Percentiles rank a stretch among this genome's conserved stretches.
phyloP scores from a whole-genome alignment of 2,329 filamentous ascomycete species.

The Pyrenochaeta sp. region DNA sequence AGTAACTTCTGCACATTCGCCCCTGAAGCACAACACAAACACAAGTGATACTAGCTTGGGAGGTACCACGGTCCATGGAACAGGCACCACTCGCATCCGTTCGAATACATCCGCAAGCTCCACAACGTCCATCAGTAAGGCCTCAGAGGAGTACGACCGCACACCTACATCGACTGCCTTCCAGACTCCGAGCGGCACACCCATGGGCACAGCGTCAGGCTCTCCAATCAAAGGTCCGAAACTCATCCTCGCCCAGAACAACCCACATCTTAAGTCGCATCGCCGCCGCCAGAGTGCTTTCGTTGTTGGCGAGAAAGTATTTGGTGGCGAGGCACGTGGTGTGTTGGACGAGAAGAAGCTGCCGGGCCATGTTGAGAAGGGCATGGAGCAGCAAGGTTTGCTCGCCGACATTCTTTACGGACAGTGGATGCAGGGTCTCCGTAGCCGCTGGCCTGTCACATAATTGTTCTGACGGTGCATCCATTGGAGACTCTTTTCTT shows the following conservation, averaged over 20 bases:
- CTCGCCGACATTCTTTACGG: conserved; percentile 90
- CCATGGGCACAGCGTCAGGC: conserved; percentile 43
- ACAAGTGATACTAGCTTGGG: conserved; percentile 43
- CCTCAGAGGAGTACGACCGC: conserved; percentile 28
- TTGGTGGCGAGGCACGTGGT: conserved; percentile 49
- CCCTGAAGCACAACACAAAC: conserved; percentile 42
- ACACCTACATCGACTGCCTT: conserved; percentile 30
- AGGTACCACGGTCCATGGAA: conserved; percentile 47
- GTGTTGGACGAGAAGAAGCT: conserved; percentile 59
- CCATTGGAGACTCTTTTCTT: neutral
- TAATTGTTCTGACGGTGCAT: conserved; percentile 1
- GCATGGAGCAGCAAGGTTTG: conserved; percentile 92
- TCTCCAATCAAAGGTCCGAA: conserved; percentile 66
- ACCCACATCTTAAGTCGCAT: conserved; percentile 82
- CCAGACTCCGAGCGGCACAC: conserved; percentile 32
- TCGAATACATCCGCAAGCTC: conserved; percentile 36
- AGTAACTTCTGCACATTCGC: conserved; percentile 36
- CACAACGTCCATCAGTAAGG: conserved; percentile 24
- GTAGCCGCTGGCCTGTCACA: conserved; percentile 55
- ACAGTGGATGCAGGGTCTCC: conserved; percentile 86
- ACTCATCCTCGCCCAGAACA: conserved; percentile 79
- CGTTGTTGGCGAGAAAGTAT: conserved; percentile 53
- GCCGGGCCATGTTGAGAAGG: conserved; percentile 68
- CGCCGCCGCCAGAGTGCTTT: conserved; percentile 62
- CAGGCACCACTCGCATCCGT: conserved; percentile 42